Base-by-base conservation (phyloP, 108 stramenopile species). In the Parietichytrium sp. region DNA sequence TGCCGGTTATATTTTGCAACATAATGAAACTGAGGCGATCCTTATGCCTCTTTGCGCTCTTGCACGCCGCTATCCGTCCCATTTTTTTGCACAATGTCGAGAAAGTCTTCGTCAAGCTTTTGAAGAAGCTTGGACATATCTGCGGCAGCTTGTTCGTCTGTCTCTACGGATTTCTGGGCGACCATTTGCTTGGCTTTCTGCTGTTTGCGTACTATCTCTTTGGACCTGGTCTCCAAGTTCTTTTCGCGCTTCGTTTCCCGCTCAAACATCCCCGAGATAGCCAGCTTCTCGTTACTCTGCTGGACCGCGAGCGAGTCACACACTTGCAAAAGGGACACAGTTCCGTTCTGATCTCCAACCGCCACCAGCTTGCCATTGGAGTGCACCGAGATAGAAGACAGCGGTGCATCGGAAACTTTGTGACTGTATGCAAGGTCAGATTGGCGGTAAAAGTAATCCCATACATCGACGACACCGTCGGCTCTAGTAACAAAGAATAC, bases 371-470 rank as follows among this genome's bases (percentile, higher is more conserved):
- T 85, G 12, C 94, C 93, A 29, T 81, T 91, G 8, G 91, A 91
- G 52, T 93, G 91, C 45, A 93, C 85, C 36, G 91, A 82, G 49
- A 95, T 91, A 55, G 89, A 84, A 16, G 90, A 90, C 3, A 95
- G 88, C 47, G 91, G 54, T 10, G 61, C 52, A 80, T 93, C 93
- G 26, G 92, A 86, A 47, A 94, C 92, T 86, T 95, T 95, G 89
- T 94, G 93, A 79, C 87, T 90, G 83, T 93, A 95, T 29, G 92
- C 94, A 12, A 92, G 89, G 80, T 93, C 94, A 84, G 91, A 92
- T 55, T 95, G 94, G 10, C 91, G 87, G 85, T 94, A 92, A 80
- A 90, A 91, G 79, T 92, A 90, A 79, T 95, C 94, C 94, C 94
- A 95, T 26, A 93, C 81, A 82, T 93, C 93, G 27, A 94, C 80